Evolutionary conservation across 805 yeast genomes (phyloP), one percentile per base, ranked within the genome.

Genomic region (Schwanniomyces sp.): DNA sequence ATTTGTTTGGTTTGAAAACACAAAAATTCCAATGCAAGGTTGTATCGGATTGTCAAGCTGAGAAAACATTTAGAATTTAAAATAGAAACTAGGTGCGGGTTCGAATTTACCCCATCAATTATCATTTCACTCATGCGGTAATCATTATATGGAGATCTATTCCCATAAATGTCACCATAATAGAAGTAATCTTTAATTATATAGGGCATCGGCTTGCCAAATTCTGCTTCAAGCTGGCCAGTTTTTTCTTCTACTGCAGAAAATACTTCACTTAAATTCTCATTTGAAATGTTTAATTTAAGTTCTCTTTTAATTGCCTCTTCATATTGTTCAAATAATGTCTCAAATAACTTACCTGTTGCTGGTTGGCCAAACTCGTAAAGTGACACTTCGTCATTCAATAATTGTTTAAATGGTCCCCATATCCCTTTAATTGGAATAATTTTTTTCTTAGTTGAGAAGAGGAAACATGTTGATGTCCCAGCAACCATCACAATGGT

Each of bases 321-420:
- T n/a, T 49, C 38, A 43, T 47, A 57, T 25, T 74, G 65, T 8
- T 67, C 62, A 46, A 79, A 75, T 3, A 81, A 58, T 37, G 74
- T 71, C 49, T 79, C 81, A 25, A 78, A 66, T 6, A 82, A 62
- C 44, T 74, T 68, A 4, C 88, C 88, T 0, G 86, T 75, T 11
- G 84, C 80, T 4, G 85, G 78, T 47, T 77, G 79, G 0, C 88
- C 88, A 43, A 78, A 80, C 51, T 81, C 80, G 42, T 74, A 81
- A 2, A 80, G 67, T 18, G 55, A 52, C 17, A 56, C 48, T 4
- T 50, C 63, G 0, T 58, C 55, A 12, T 48, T 45, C 1, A 72
- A 46, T 5, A 78, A 58, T 34, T 71, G 65, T 2, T 64, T 53
- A 54, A 76, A 82, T 0, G 86, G 87, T 0, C 88, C 86, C 88